These are phyloP conservation scores for Zychaea mexicana DNA, from an alignment of 371 early-diverging fungal species.

Conservation along the genomic window DNA sequence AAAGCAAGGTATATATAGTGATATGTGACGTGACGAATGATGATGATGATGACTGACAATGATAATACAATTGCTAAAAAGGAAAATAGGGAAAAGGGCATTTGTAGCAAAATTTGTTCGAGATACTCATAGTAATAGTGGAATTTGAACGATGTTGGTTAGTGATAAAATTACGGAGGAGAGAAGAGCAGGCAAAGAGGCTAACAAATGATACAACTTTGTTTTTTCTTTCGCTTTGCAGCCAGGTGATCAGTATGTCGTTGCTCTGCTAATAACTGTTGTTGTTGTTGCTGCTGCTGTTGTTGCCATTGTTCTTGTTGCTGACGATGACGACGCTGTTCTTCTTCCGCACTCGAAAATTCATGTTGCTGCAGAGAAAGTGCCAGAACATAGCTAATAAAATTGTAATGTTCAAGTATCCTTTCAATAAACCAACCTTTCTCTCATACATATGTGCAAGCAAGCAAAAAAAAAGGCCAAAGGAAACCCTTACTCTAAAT, in stretches of 20 bases:
- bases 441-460: not conserved
- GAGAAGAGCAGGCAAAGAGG: too few relatives aligned
- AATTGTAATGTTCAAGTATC: constrained; percentile 5
- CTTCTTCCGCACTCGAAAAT: constrained; percentile 9
- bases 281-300: not conserved
- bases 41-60: too few relatives aligned
- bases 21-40: too few relatives aligned
- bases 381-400: constrained; percentile 59
- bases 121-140: too few relatives aligned
- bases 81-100: too few relatives aligned
- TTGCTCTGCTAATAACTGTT: not conserved
- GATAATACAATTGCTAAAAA: too few relatives aligned
- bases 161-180: too few relatives aligned
- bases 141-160: too few relatives aligned
- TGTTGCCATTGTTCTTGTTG: constrained; percentile 1
- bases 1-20: too few relatives aligned
- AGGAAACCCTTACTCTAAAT: constrained; percentile 26
- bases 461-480: too few relatives aligned
- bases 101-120: too few relatives aligned
- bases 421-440: not conserved
- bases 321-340: not conserved
- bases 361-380: constrained; percentile 62
- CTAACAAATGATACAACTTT: constrained; percentile 4
- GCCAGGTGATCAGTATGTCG: not conserved
- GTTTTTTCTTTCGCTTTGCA: not conserved